Evolutionary conservation across 495 filamentous ascomycete species (phyloP).

Genomic region (Penicillium silybi): DNA sequence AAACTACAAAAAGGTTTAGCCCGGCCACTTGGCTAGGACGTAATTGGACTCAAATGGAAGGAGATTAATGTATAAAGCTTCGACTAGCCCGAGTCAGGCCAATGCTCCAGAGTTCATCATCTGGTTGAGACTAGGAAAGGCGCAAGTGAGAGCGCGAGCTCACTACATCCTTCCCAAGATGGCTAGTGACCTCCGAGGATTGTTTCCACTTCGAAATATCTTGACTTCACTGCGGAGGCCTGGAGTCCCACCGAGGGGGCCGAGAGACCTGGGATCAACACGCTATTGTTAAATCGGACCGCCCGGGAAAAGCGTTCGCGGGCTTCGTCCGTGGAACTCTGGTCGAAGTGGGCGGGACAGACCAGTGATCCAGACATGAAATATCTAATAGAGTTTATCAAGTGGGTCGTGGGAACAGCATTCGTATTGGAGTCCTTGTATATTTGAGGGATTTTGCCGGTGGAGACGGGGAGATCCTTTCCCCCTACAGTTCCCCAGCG

Average conservation of each 20-base stretch:
- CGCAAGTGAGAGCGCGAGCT: neutral
- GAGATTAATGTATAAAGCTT: neutral
- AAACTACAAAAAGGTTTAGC: neutral
- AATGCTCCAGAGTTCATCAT: neutral
- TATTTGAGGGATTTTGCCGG: constrained; percentile 21
- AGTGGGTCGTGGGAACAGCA: neutral
- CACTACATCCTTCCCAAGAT: neutral
- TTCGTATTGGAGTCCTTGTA: constrained; percentile 4
- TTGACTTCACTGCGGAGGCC: neutral
- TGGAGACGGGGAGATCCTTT: constrained; percentile 17
- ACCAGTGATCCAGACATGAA: constrained; percentile 1
- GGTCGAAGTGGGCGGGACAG: neutral
- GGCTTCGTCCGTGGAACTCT: constrained; percentile 7
- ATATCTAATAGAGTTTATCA: constrained; percentile 12
- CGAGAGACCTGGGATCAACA: neutral
- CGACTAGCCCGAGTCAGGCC: neutral
- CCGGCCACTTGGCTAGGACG: neutral
- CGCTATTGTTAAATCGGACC: constrained; percentile 1
- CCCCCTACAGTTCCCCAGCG: constrained; percentile 10
- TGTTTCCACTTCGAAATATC: neutral
- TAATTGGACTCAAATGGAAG: neutral
- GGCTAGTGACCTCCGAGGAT: neutral
- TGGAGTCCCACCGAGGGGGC: neutral
- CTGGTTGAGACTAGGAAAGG: neutral
- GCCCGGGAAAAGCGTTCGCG: neutral